Conservation (phyloP, 257 asterid species). For the Nyctanthes arbortristis region DNA sequence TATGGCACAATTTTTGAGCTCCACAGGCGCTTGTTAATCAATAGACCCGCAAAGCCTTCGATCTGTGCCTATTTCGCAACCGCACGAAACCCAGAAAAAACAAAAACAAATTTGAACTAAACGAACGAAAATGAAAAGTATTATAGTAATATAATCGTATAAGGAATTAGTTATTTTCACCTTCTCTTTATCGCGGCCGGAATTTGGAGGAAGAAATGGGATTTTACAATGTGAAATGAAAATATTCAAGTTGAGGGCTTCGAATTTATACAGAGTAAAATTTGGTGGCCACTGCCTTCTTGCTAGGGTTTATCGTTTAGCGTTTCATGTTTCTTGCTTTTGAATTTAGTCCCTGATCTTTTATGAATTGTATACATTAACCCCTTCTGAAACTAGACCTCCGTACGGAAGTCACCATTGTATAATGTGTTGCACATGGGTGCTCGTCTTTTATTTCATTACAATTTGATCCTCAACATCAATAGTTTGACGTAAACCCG, state of each 20-base stretch:
- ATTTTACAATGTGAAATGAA: background rate
- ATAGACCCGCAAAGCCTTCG: slow-evolving; percentile 4
- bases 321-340: background rate
- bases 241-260: background rate
- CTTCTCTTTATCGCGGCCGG: background rate
- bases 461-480: background rate
- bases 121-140: background rate
- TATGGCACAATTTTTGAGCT: slow-evolving; percentile 4
- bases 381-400: background rate
- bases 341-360: background rate
- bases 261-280: background rate
- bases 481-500: no score
- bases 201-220: background rate
- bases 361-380: background rate
- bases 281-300: no score
- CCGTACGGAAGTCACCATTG: background rate
- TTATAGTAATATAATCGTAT: no score
- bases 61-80: background rate
- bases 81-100: background rate
- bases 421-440: background rate
- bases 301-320: background rate
- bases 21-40: background rate
- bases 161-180: background rate
- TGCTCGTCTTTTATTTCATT: background rate
- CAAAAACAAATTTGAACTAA: background rate